Conservation (phyloP, 2,329 filamentous ascomycete species). For the Paecilomyces fulvus region DNA sequence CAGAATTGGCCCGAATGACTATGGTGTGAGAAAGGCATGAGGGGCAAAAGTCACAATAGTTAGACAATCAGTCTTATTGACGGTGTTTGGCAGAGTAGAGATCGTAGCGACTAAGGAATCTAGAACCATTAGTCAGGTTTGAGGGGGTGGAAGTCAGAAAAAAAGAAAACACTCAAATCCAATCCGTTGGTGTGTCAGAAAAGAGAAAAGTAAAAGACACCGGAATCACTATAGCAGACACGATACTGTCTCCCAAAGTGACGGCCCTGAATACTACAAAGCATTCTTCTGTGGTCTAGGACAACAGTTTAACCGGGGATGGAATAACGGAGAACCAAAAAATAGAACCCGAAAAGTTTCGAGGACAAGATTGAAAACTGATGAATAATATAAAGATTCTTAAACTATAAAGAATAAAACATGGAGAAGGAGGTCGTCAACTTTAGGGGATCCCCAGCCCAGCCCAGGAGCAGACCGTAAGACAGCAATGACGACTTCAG, state of each 20-base stretch:
- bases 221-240: no score
- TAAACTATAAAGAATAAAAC: neutral
- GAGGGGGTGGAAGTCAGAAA: no score
- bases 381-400: neutral
- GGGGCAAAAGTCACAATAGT: neutral
- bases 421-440: neutral
- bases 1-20: slow-evolving; percentile 98
- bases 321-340: neutral
- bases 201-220: neutral
- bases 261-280: neutral
- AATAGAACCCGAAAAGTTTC: neutral
- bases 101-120: neutral
- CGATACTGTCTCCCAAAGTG: no score
- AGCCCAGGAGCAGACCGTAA: neutral
- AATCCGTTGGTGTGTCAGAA: neutral
- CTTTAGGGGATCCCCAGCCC: neutral
- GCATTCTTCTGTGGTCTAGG: neutral
- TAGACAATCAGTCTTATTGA: neutral
- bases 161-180: no score
- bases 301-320: neutral
- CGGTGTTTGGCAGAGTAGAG: neutral
- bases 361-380: neutral
- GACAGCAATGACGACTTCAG: neutral
- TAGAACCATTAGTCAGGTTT: neutral
- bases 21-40: slow-evolving; percentile 97